Percentiles rank a stretch among this genome's conserved stretches.
phyloP scores from a whole-genome alignment of 164 flowering plant genomes.

The Stephania yunnanensis region DNA sequence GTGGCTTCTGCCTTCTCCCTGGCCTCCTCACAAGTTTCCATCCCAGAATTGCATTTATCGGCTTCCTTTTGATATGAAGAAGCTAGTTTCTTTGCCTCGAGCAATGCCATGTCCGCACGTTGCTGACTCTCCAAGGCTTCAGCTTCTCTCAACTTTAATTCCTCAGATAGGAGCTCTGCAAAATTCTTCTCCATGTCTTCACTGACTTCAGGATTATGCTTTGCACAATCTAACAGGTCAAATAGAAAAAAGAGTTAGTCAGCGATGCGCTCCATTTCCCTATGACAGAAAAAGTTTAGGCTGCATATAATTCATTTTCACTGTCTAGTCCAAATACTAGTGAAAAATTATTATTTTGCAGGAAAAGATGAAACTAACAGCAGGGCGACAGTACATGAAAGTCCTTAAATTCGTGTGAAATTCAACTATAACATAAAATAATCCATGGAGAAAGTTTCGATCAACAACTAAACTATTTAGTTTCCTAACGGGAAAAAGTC shows the following conservation, averaged over 20 bases:
- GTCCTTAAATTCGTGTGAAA: not conserved
- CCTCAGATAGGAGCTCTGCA: conserved; percentile 45
- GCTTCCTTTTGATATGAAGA: conserved; percentile 96
- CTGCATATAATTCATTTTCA: not conserved
- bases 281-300: not conserved
- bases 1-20: conserved; percentile 83
- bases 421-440: not conserved
- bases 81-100: conserved; percentile 79
- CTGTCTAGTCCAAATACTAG: not conserved
- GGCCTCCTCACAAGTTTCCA: conserved; percentile 97
- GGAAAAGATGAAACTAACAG: not conserved
- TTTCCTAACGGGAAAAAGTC: not conserved
- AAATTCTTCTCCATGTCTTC: conserved; percentile 47
- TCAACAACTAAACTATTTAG: not conserved
- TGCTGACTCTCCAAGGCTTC: conserved; percentile 43
- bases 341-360: not conserved
- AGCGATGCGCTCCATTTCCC: not conserved
- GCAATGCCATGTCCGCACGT: conserved; percentile 44
- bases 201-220: conserved; percentile 59
- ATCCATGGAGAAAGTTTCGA: not conserved
- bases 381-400: not conserved
- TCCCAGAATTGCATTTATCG: conserved; percentile 95
- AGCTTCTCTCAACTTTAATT: conserved; percentile 46
- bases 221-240: conserved; percentile 38
- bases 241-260: not conserved